Conservation (phyloP, 2,329 filamentous ascomycete species). For the Stagonosporopsis vannaccii region DNA sequence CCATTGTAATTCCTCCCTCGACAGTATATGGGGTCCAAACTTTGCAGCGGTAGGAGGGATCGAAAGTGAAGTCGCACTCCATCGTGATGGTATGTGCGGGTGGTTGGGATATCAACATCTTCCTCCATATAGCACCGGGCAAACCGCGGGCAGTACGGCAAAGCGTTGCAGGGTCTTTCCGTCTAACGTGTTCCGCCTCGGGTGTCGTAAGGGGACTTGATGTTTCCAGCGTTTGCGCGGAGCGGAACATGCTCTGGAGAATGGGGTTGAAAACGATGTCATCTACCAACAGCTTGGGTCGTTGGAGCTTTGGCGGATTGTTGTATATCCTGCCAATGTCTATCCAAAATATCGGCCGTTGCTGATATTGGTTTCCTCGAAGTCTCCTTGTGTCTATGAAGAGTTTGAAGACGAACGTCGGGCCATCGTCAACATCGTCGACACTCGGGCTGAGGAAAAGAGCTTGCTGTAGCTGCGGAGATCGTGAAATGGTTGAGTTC, state of each 20-base stretch:
- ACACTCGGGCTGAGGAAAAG: conserved; percentile 12
- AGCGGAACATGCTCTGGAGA: conserved; percentile 17
- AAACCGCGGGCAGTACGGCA: conserved; percentile 10
- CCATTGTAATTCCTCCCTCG: conserved; percentile 18
- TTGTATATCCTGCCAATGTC: conserved; percentile 9
- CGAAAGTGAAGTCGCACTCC: conserved; percentile 21
- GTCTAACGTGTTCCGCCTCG: neutral
- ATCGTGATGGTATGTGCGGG: conserved; percentile 18
- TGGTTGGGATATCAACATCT: conserved; percentile 17
- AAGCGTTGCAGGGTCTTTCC: conserved; percentile 9
- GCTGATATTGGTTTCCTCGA: conserved; percentile 2
- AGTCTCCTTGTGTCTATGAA: conserved; percentile 15
- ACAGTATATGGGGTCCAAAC: conserved; percentile 19
- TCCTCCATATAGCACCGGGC: conserved; percentile 17
- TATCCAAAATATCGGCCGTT: conserved; percentile 17
- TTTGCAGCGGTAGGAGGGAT: conserved; percentile 19
- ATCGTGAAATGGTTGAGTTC: conserved; percentile 16
- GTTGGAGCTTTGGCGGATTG: conserved; percentile 1
- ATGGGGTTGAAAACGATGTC: conserved; percentile 17
- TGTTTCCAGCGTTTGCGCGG: conserved; percentile 5
- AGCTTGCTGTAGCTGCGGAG: conserved; percentile 13
- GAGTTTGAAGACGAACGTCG: conserved; percentile 19
- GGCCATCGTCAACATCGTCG: conserved; percentile 7
- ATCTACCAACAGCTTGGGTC: conserved; percentile 2
- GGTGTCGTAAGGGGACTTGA: neutral